Percentiles rank a stretch among this genome's conserved stretches.
These are phyloP conservation scores for Diplodia sapinea DNA, from an alignment of 2,329 filamentous ascomycete species.

Conservation along the genomic window DNA sequence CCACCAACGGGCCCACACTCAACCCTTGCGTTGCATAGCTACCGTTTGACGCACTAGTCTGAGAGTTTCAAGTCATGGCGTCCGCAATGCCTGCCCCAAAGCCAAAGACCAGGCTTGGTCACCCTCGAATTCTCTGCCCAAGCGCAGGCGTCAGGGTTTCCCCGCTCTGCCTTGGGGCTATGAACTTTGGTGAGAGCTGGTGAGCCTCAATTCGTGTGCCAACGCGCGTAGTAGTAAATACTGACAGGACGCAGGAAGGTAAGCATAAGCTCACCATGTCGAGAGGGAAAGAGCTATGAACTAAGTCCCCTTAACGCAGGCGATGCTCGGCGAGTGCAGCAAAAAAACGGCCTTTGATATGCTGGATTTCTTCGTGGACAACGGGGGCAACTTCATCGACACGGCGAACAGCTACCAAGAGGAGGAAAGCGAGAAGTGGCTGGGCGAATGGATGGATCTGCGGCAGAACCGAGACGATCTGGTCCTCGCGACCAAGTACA, in stretches of 20 bases:
- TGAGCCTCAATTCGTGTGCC: constrained; percentile 29
- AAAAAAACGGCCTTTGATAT: constrained; percentile 67
- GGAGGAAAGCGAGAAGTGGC: constrained; percentile 55
- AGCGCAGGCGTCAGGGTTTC: constrained; percentile 61
- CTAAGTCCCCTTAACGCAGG: neutral
- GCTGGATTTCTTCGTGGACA: constrained; percentile 68
- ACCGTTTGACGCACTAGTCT: no score
- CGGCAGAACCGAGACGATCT: constrained; percentile 56
- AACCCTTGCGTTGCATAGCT: no score
- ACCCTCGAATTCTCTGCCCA: constrained; percentile 59
- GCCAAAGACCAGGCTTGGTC: constrained; percentile 47
- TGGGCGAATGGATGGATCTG: constrained; percentile 59
- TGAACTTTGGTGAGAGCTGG: constrained; percentile 63
- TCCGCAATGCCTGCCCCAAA: constrained; percentile 10
- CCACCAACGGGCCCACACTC: no score
- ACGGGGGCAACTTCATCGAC: constrained; percentile 71
- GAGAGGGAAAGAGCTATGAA: neutral
- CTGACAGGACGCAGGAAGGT: constrained; percentile 41
- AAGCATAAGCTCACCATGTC: constrained; percentile 35
- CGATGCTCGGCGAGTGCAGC: constrained; percentile 32
- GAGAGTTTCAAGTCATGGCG: neutral
- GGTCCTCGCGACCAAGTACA: constrained; percentile 63
- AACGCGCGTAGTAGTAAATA: neutral
- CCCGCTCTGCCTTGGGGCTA: constrained; percentile 60
- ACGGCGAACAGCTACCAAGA: constrained; percentile 60